Evolutionary conservation across 1,139 yeast species (phyloP).

Genomic region (Sugiyamaella neomexicana): DNA sequence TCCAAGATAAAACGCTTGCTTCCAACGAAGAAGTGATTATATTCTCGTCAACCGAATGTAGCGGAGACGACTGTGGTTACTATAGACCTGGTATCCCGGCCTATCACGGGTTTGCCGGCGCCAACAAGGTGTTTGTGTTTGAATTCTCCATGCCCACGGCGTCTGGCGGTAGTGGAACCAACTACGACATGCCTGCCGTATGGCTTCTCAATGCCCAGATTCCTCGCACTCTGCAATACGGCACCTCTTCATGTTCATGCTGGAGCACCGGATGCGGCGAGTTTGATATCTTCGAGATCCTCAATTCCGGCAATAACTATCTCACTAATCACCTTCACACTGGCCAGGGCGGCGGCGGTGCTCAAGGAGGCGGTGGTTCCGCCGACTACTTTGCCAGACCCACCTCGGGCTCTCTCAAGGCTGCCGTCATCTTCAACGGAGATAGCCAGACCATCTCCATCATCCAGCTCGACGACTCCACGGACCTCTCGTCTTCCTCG

Average conservation of each 20-base stretch:
- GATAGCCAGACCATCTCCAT: conserved; percentile 53
- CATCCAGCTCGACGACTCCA: conserved; percentile 56
- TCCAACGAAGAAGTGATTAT: conserved; percentile 79
- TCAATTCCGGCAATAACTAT: conserved; percentile 67
- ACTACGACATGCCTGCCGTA: conserved; percentile 91
- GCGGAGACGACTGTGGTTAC: conserved; percentile 72
- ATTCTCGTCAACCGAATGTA: conserved; percentile 69
- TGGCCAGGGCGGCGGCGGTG: conserved; percentile 67
- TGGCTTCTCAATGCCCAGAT: conserved; percentile 94
- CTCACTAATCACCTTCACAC: conserved; percentile 82
- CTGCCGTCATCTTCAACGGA: conserved; percentile 80
- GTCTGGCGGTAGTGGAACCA: conserved; percentile 43
- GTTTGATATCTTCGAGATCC: conserved; percentile 85
- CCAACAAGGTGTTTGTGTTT: conserved; percentile 78
- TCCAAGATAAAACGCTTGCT: conserved; percentile 60
- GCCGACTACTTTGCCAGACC: conserved; percentile 88
- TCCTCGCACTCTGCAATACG: conserved; percentile 92
- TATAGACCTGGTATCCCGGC: conserved; percentile 87
- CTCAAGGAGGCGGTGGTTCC: conserved; percentile 76
- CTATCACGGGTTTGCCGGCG: conserved; percentile 75
- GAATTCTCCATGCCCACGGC: conserved; percentile 84
- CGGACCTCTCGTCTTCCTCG: conserved; percentile 55
- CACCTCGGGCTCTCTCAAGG: conserved; percentile 71
- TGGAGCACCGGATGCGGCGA: conserved; percentile 98
- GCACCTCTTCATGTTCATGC: conserved; percentile 78